Evolutionary conservation across 1,139 yeast species (phyloP).

Genomic region (Petasospora fabianii): DNA sequence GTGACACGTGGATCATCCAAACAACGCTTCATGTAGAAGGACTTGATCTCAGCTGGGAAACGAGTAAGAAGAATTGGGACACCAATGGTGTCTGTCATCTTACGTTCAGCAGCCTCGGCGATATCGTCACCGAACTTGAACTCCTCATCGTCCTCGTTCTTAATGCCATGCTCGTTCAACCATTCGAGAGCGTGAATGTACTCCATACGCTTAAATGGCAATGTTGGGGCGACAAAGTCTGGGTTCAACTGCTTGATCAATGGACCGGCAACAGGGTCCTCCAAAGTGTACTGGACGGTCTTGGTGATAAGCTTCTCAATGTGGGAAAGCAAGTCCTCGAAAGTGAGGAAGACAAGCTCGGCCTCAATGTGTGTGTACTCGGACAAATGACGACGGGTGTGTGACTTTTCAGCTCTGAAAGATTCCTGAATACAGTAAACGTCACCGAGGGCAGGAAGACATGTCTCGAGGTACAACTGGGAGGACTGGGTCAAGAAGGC

Average conservation of each 20-base stretch:
- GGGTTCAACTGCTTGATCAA: conserved; percentile 92
- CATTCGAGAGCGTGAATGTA: conserved; percentile 90
- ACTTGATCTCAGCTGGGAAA: conserved; percentile 96
- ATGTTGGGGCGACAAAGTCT: conserved; percentile 69
- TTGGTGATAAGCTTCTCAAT: conserved; percentile 75
- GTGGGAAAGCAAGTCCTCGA: conserved; percentile 82
- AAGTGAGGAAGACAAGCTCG: conserved; percentile 81
- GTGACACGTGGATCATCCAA: conserved; percentile 89
- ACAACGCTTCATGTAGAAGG: conserved; percentile 96
- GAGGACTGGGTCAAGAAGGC: conserved; percentile 97
- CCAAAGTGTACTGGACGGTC: conserved; percentile 70
- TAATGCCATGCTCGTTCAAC: conserved; percentile 92
- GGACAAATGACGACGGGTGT: conserved; percentile 95
- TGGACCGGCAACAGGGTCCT: conserved; percentile 91
- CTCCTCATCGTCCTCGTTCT: conserved; percentile 88
- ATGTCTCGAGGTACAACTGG: conserved; percentile 94
- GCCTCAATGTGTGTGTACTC: conserved; percentile 98
- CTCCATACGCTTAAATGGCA: conserved; percentile 89
- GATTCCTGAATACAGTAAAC: conserved; percentile 98
- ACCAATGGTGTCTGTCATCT: conserved; percentile 93
- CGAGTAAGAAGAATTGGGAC: conserved; percentile 87
- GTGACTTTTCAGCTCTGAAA: conserved; percentile 98
- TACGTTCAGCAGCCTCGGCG: conserved; percentile 99
- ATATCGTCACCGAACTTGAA: conserved; percentile 98
- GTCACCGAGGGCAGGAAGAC: conserved; percentile 94